Evolutionary conservation across 495 filamentous ascomycete species (phyloP), one percentile per base, ranked within the genome.

Genomic region (Penicillium malachiteum): DNA sequence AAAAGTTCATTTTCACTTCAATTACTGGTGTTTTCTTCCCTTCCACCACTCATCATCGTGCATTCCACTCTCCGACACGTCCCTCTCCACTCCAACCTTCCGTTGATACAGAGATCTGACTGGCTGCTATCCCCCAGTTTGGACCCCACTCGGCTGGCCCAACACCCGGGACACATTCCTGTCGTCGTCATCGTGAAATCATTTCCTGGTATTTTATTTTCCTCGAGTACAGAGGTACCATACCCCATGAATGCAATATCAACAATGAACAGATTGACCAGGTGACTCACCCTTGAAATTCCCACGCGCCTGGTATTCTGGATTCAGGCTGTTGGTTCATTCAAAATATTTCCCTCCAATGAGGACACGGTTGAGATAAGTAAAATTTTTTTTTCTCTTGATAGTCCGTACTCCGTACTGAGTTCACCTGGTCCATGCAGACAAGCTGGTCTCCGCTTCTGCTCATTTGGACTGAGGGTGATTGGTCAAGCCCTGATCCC

Each of bases 141-240:
- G 35, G 13, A 32, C 48, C 33, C 48, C 48, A 51, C 48, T 41
- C 48, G 17, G 48, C n/a, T 51, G 21, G 2, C 37, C 30, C 34
- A 49, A n/a, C 46, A 37, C 14, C 46, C 46, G 46, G 34, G 48
- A 44, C 30, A 26, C 26, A 54, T 54, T 57, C 47, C 60, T 59
- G 50, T 58, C 57, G 56, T 59, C 60, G 60, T 63, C 60, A 63
- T 63, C 60, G 54, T 63, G 60, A 63, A 63, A 59, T 63, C 60
- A 63, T 63, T 11, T 34, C 40, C 9, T 43, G 11, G 7, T 8
- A 16, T 43, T 43, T 16, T 16, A 16, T n/a, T 9, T 13, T 13
- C 34, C 5, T 37, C n/a, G n/a, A n/a, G 34, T 37, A 37, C 34
- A 13, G 34, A 26, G 1, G 4, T 26, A 26, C 21, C 21, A 26